Conservation (phyloP, 345 rosid genomes). For the Eucalyptus marginata region DNA sequence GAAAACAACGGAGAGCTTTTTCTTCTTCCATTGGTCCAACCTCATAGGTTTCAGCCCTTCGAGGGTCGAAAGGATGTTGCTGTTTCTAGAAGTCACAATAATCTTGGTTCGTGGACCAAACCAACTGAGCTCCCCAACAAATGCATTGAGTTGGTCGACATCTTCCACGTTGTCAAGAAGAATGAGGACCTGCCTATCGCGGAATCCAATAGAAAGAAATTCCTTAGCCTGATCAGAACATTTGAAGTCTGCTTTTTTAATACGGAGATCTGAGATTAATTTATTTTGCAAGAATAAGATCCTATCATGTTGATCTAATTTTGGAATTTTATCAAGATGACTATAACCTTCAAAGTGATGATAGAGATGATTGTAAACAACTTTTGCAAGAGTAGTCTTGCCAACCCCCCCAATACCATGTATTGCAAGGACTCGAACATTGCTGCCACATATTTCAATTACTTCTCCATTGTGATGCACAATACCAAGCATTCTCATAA, state of each 20-base stretch:
- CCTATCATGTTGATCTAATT: neutral
- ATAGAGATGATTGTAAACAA: neutral
- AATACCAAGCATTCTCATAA: neutral
- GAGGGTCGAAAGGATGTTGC: fast-evolving
- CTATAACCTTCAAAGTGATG: fast-evolving
- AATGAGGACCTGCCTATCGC: neutral
- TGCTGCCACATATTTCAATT: fast-evolving
- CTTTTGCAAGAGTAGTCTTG: neutral
- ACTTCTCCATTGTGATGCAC: neutral
- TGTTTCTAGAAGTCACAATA: neutral
- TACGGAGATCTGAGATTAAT: neutral
- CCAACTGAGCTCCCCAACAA: fast-evolving
- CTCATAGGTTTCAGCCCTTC: neutral
- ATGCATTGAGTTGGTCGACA: neutral
- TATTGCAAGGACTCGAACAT: neutral
- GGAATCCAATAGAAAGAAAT: neutral
- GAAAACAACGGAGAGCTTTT: neutral
- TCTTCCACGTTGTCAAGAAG: neutral
- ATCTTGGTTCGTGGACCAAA: neutral
- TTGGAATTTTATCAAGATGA: fast-evolving
- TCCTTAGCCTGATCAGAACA: neutral
- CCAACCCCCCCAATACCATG: neutral
- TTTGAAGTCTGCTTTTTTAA: fast-evolving
- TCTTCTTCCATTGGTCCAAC: neutral
- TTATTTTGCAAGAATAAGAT: neutral